Evolutionary conservation across 2,329 filamentous ascomycete species (phyloP).

Genomic region (Rhexocercosporidium sp.): DNA sequence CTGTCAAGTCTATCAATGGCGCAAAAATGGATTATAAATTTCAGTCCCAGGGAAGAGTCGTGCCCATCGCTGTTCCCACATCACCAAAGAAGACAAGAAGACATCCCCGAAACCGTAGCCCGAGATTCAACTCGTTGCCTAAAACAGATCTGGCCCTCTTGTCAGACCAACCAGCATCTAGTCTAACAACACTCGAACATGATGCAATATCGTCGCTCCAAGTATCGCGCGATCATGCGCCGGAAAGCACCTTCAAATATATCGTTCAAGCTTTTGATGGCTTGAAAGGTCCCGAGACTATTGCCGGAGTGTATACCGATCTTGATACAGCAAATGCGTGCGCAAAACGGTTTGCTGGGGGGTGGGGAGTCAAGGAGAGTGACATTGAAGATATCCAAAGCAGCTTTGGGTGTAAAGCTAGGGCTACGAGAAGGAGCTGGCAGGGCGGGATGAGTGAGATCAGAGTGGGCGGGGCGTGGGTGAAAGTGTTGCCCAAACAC

Average conservation of each 20-base stretch:
- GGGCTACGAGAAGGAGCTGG: neutral
- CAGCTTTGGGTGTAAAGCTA: neutral
- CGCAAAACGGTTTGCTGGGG: neutral
- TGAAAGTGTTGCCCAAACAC: neutral
- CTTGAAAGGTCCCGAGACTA: neutral
- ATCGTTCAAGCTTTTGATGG: no score
- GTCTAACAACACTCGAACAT: no score
- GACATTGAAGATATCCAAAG: neutral
- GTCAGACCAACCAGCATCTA: no score
- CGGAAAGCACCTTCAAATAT: no score
- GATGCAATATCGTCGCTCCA: no score
- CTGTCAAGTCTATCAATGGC: no score
- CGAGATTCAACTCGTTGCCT: no score
- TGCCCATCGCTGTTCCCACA: neutral
- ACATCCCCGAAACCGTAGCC: neutral
- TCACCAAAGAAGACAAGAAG: slow-evolving; percentile 8
- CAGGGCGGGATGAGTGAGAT: neutral
- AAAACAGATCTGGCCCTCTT: no score
- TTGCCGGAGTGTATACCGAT: neutral
- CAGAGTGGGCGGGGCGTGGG: neutral
- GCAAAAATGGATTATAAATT: neutral
- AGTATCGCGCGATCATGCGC: no score
- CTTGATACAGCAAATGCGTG: neutral
- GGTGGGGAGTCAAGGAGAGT: neutral
- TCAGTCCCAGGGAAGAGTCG: slow-evolving; percentile 6